phyloP scores from a whole-genome alignment of 192 early-diverging fungal genomes.

The Phlyctochytrium arcticum region DNA sequence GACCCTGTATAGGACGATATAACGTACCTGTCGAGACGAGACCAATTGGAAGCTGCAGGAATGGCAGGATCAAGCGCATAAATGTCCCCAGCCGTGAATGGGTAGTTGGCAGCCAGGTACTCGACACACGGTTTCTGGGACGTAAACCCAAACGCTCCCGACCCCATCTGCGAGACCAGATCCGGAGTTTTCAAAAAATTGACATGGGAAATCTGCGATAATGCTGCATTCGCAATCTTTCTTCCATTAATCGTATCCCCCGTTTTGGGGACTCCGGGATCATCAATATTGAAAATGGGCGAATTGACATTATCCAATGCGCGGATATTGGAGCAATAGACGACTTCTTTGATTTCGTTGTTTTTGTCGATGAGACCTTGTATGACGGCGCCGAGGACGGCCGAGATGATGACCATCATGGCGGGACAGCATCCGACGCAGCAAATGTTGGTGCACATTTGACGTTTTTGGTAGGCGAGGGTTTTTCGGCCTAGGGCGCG shows the following conservation, averaged over 20 bases:
- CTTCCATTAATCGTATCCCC: conserved; percentile 10
- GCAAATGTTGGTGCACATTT: conserved; percentile 65
- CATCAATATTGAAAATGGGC: conserved; percentile 31
- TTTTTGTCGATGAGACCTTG: conserved; percentile 47
- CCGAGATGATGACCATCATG: conserved; percentile 65
- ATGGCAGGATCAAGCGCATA: conserved; percentile 10
- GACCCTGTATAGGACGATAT: too few species aligned
- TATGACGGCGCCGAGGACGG: conserved; percentile 50
- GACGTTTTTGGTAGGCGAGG: conserved; percentile 62
- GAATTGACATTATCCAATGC: conserved; percentile 42
- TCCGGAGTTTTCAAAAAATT: conserved; percentile 13
- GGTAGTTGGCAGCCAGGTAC: conserved; percentile 31
- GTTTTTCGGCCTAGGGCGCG: conserved; percentile 50
- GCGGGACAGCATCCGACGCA: conserved; percentile 66
- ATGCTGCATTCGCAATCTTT: conserved; percentile 18
- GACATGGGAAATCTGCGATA: conserved; percentile 36
- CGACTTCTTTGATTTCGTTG: conserved; percentile 30
- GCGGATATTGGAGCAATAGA: conserved; percentile 46
- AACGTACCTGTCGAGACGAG: too few species aligned
- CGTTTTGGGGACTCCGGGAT: conserved; percentile 35
- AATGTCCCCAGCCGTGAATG: not conserved
- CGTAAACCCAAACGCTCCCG: not conserved
- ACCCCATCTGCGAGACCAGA: not conserved
- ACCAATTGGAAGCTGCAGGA: not conserved
- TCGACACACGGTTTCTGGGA: conserved; percentile 11